Evolutionary conservation across 1,284 basidiomycete genomes (phyloP).

Genomic region (Irpex sp.): DNA sequence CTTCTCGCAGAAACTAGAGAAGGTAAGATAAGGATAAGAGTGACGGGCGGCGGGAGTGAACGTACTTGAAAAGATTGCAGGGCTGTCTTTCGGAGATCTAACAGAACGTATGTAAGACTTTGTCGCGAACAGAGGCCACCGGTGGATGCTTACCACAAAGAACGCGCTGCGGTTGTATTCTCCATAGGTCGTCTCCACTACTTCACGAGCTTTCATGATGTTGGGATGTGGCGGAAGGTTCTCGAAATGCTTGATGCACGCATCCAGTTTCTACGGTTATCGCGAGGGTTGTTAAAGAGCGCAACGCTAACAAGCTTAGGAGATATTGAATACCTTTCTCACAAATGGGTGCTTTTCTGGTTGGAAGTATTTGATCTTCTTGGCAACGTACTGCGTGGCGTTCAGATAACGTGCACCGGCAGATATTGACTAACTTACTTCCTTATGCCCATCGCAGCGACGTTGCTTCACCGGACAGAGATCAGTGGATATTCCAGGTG

Average conservation of each 20-base stretch:
- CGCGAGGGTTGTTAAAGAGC: background rate
- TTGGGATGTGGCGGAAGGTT: slow-evolving; percentile 61
- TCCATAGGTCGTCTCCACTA: slow-evolving; percentile 27
- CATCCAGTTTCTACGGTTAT: background rate
- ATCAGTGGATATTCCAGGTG: no score
- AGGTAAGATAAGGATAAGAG: background rate
- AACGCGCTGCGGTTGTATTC: background rate
- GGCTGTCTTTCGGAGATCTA: no score
- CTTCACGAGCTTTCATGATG: slow-evolving; percentile 47
- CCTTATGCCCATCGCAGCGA: no score
- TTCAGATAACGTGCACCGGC: no score
- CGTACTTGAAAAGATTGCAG: no score
- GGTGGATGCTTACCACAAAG: no score
- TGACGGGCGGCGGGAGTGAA: background rate
- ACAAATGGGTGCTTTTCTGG: slow-evolving; percentile 44
- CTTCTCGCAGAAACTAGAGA: background rate
- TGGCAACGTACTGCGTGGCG: background rate
- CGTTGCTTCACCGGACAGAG: no score
- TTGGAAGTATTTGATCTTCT: background rate
- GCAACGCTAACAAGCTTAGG: slow-evolving; percentile 33
- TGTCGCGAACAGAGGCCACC: no score
- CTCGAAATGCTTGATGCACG: background rate
- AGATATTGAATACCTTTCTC: slow-evolving; percentile 49
- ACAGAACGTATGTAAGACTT: no score
- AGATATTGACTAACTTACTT: background rate